Conservation (phyloP, 78 protist genomes). For the Chrysochromulina parva region DNA sequence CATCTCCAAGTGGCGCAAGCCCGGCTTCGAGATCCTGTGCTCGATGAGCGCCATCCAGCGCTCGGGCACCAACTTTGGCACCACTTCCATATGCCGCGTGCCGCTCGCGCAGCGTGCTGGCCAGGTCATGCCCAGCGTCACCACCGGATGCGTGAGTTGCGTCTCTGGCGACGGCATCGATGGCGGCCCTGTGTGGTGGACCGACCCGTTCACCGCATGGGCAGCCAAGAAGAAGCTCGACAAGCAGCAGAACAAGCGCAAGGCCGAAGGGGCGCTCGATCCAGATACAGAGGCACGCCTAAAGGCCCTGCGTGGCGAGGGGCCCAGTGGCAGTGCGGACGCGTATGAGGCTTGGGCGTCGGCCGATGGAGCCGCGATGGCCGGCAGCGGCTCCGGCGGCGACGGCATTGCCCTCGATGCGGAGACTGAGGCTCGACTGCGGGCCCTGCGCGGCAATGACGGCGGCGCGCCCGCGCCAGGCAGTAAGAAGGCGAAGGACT, state of each 20-base stretch:
- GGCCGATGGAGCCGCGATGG: too few relatives aligned
- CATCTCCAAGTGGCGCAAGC: constrained; percentile 60
- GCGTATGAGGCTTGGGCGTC: background rate
- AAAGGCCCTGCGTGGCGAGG: constrained; percentile 31
- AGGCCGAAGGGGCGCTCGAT: background rate
- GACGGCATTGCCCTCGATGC: background rate
- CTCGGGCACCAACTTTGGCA: constrained; percentile 46
- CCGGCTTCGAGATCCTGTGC: constrained; percentile 65
- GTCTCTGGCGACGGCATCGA: constrained; percentile 48
- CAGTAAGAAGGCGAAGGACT: too few relatives aligned
- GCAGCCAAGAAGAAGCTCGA: background rate
- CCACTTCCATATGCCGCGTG: constrained; percentile 51
- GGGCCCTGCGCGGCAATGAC: background rate
- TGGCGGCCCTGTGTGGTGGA: constrained; percentile 20
- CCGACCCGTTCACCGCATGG: constrained; percentile 14
- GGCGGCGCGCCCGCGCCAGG: too few relatives aligned
- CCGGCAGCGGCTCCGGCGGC: background rate
- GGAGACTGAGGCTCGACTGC: background rate
- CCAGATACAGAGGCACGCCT: constrained; percentile 17
- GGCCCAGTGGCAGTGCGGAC: background rate
- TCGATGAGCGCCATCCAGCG: constrained; percentile 42
- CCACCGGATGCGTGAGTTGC: constrained; percentile 52
- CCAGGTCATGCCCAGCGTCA: constrained; percentile 33
- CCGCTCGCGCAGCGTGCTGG: constrained; percentile 37
- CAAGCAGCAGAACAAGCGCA: background rate